Base-by-base conservation (phyloP, 352 stramenopile genomes). In the Elongisporangium prolatum region DNA sequence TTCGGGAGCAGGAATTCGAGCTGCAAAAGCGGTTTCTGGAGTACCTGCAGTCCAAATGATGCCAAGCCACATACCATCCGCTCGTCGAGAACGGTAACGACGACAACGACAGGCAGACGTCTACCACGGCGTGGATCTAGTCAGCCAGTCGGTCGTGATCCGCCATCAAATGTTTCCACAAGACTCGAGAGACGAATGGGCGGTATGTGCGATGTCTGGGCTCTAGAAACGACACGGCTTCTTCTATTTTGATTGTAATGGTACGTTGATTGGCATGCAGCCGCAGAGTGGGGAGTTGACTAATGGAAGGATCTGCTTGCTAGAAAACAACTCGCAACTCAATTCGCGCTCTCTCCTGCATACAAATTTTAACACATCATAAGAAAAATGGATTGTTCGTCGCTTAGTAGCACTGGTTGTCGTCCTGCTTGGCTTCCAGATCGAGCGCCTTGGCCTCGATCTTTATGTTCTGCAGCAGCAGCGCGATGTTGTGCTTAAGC, bases 1-100 rank as follows among this genome's bases (percentile, higher is more conserved):
- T 92, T 51, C 80, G 82, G 48, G 78, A 91, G 21, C 79, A 91
- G 50, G 84, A 94, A 65, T 79, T 92, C 61, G 79, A 91, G 66
- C 56, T 94, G 22, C 84, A 94, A 54, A 89, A 90, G 65, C 77
- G 79, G 28, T 88, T 94, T 24, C 55, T 94, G 44, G 80, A 86
- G 69, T 94, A 88, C 75, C 70, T 94, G 64, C 82, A 90, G 66
- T 80, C 80, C 21, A 89, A 91, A 68, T 89, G 70, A 66, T 14
- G 22, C 6, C 48, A 20, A 57, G 40, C 40, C 48, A 22, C 48
- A 34, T 34, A 20, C n/a, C n/a, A 21, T 52, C 18, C 25, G 16
- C 17, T 44, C 21, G n/a, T 56, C 13, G 22, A 37, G 20, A 20
- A 25, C 51, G 21, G 24, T 21, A 52, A 37, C 17, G 50, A 63